These are phyloP conservation scores for Fusarium sarcochroum DNA, from an alignment of 2,329 filamentous ascomycete genomes.

Conservation along the genomic window DNA sequence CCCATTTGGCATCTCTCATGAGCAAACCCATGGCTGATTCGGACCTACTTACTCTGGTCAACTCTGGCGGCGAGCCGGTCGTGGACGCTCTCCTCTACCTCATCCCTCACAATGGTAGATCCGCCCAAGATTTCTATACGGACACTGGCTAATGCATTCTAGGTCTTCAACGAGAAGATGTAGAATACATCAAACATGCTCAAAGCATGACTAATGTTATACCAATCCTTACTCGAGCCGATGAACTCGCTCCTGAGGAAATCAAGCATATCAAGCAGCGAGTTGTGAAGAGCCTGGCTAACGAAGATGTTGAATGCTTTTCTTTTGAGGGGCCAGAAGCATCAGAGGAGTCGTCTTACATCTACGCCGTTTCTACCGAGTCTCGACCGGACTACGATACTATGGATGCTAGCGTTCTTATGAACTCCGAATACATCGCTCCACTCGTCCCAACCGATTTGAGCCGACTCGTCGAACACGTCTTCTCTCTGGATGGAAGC, in stretches of 20 bases:
- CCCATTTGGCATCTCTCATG: conserved; percentile 51
- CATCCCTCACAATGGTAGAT: conserved; percentile 74
- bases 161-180: conserved; percentile 63
- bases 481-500: conserved; percentile 84
- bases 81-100: conserved; percentile 91
- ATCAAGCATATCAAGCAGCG: conserved; percentile 71
- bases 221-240: conserved; percentile 83
- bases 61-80: conserved; percentile 84
- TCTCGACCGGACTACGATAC: conserved; percentile 79
- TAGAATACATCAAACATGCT: conserved; percentile 79
- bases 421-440: conserved; percentile 91
- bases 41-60: conserved; percentile 83
- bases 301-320: conserved; percentile 74
- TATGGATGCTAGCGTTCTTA: conserved; percentile 94
- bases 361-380: conserved; percentile 84
- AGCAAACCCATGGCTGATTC: conserved; percentile 74
- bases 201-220: conserved; percentile 85
- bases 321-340: conserved; percentile 66
- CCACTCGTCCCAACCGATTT: conserved; percentile 86
- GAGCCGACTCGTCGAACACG: conserved; percentile 73
- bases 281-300: conserved; percentile 68
- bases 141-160: conserved; percentile 29
- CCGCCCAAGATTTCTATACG: background rate
- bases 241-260: conserved; percentile 73
- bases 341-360: conserved; percentile 56